Conservation (phyloP, 495 filamentous ascomycete species). For the Aspergillus homomorphus region DNA sequence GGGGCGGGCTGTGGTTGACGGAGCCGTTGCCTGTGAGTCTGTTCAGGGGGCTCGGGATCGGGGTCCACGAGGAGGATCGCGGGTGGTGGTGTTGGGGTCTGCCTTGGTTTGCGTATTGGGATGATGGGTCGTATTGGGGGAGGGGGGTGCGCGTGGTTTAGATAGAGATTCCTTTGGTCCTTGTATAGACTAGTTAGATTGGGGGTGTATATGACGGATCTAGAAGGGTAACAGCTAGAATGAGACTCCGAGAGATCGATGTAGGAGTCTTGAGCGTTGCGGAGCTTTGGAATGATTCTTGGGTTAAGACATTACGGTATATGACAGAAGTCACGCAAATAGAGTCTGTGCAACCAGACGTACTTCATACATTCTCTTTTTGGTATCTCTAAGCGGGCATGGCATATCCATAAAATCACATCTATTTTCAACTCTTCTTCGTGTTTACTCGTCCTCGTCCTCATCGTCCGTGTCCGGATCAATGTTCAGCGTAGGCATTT, state of each 20-base stretch:
- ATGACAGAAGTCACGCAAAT: no score
- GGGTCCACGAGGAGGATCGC: slow-evolving; percentile 44
- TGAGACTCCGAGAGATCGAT: no score
- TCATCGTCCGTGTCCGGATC: slow-evolving; percentile 47
- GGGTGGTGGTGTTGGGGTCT: slow-evolving; percentile 58
- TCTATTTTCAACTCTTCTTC: no score
- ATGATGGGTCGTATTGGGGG: slow-evolving; percentile 61
- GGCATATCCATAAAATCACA: background rate
- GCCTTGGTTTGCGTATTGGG: slow-evolving; percentile 48
- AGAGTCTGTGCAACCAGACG: no score
- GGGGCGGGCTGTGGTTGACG: slow-evolving; percentile 60
- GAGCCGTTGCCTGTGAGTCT: slow-evolving; percentile 68
- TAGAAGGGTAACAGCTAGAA: no score
- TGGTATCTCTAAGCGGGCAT: background rate
- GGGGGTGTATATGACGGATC: slow-evolving; percentile 9
- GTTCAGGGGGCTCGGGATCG: slow-evolving; percentile 53
- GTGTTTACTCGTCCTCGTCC: slow-evolving; percentile 31
- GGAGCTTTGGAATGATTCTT: background rate
- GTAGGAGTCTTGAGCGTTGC: background rate
- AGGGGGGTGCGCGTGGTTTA: slow-evolving; percentile 51
- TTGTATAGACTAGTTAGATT: slow-evolving; percentile 1
- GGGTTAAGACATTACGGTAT: no score
- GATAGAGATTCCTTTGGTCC: slow-evolving; percentile 2
- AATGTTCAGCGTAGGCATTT: slow-evolving; percentile 47
- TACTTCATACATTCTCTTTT: no score